These are phyloP conservation scores for Colletotrichum euphorbiae DNA, from an alignment of 2,329 filamentous ascomycete species.

Conservation along the genomic window DNA sequence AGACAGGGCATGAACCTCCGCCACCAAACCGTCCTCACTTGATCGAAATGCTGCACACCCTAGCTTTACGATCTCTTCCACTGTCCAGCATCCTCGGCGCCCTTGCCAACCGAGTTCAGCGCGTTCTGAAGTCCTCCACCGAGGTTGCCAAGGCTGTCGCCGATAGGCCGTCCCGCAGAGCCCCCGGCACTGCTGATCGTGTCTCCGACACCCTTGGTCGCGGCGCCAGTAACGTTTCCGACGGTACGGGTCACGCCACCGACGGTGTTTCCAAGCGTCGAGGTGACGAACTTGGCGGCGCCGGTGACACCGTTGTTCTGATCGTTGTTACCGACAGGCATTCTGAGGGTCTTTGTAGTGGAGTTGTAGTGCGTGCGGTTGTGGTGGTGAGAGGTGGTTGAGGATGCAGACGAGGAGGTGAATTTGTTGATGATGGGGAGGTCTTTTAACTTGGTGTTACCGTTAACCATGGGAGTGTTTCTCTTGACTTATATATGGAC, in stretches of 20 bases:
- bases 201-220: conserved; percentile 67
- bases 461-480: conserved; percentile 5
- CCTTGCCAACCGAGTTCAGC: conserved; percentile 60
- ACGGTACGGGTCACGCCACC: conserved; percentile 55
- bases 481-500: background rate
- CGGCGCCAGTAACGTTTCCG: conserved; percentile 60
- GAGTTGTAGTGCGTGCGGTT: conserved; percentile 36
- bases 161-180: conserved; percentile 64
- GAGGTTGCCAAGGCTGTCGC: conserved; percentile 65
- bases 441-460: conserved; percentile 8
- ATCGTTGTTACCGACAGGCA: conserved; percentile 42
- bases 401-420: background rate
- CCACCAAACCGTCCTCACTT: background rate
- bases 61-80: conserved; percentile 56
- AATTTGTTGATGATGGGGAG: conserved; percentile 5
- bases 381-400: background rate
- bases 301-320: conserved; percentile 46
- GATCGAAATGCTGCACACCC: too few relatives aligned
- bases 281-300: conserved; percentile 53
- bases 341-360: conserved; percentile 41
- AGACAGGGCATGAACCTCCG: conserved; percentile 6
- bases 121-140: conserved; percentile 66
- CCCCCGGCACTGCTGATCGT: conserved; percentile 67
- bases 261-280: conserved; percentile 54
- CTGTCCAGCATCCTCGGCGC: conserved; percentile 68